These are phyloP conservation scores for Noccaea caerulescens DNA, from an alignment of 345 rosid genomes.

Conservation along the genomic window DNA sequence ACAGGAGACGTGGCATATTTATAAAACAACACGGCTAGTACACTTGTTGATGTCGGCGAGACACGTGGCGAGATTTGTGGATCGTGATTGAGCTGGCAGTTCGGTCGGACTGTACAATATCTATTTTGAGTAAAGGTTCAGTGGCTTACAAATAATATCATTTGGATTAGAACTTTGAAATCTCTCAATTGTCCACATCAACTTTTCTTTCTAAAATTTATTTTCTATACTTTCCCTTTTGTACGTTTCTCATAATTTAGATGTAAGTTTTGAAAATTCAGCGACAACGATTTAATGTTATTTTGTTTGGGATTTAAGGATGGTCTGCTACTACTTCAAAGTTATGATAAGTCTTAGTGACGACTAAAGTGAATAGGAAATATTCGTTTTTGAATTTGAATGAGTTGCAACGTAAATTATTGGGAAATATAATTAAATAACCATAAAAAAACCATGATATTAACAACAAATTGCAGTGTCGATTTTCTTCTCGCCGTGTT, in stretches of 20 bases:
- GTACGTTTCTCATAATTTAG: constrained; percentile 40
- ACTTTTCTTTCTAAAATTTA: not conserved
- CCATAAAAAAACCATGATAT: no score
- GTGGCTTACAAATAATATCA: constrained; percentile 32
- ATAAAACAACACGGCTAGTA: constrained; percentile 30
- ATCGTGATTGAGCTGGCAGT: constrained; percentile 33
- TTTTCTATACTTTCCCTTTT: constrained; percentile 24
- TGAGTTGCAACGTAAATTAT: not conserved
- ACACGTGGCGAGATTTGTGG: constrained; percentile 35
- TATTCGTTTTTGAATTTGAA: constrained; percentile 25
- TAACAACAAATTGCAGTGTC: no score
- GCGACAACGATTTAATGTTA: constrained; percentile 31
- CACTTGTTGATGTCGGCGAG: constrained; percentile 35
- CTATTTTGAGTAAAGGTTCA: constrained; percentile 21
- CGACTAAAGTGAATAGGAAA: constrained; percentile 11
- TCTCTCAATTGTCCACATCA: constrained; percentile 32
- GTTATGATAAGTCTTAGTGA: constrained; percentile 18
- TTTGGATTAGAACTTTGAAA: constrained; percentile 19
- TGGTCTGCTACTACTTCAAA: constrained; percentile 30
- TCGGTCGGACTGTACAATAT: constrained; percentile 34
- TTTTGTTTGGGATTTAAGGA: constrained; percentile 25
- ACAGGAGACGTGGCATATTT: constrained; percentile 4
- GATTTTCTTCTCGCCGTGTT: no score
- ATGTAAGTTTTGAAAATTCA: constrained; percentile 18
- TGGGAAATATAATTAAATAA: no score